Percentiles rank a stretch among this genome's conserved stretches.
Evolutionary conservation across 345 rosid species (phyloP).

Genomic region (Firmiana major): DNA sequence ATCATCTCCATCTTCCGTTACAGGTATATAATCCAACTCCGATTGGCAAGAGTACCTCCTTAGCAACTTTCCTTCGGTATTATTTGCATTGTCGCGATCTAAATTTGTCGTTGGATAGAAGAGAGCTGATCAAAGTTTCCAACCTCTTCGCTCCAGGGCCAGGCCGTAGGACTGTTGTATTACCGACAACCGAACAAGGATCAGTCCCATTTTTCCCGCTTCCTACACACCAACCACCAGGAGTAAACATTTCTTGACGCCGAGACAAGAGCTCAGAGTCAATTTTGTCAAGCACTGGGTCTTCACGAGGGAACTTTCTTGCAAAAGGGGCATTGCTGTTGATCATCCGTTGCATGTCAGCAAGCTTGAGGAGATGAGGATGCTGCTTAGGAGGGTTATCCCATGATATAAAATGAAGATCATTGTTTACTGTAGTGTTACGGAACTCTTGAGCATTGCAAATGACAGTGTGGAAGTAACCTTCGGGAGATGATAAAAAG

Average conservation of each 20-base stretch:
- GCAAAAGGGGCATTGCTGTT: conserved; percentile 89
- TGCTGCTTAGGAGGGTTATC: conserved; percentile 97
- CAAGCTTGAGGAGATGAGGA: conserved; percentile 69
- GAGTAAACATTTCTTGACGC: conserved; percentile 54
- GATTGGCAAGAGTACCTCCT: neutral
- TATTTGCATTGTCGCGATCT: conserved; percentile 81
- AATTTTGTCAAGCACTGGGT: conserved; percentile 75
- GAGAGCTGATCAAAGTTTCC: conserved; percentile 54
- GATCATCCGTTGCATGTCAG: conserved; percentile 69
- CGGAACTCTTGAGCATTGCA: conserved; percentile 79
- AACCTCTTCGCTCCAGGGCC: conserved; percentile 76
- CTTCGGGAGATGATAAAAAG: conserved; percentile 95
- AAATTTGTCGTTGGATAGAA: conserved; percentile 66
- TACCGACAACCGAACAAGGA: conserved; percentile 64
- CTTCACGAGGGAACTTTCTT: conserved; percentile 63
- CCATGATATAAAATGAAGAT: conserved; percentile 95
- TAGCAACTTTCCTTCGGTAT: neutral
- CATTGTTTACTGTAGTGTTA: conserved; percentile 92
- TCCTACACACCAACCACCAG: conserved; percentile 96
- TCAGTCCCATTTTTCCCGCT: conserved; percentile 71
- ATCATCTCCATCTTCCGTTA: conserved; percentile 16
- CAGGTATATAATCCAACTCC: conserved; percentile 6
- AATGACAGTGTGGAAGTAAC: conserved; percentile 91
- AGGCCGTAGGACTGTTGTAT: conserved; percentile 58
- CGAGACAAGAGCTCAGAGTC: conserved; percentile 75